A percentile compares a stretch with the other conserved stretches of the same genome.
These are phyloP conservation scores for Vitis hybrid DNA, from an alignment of 177 flowering plant genomes.

Conservation along the genomic window DNA sequence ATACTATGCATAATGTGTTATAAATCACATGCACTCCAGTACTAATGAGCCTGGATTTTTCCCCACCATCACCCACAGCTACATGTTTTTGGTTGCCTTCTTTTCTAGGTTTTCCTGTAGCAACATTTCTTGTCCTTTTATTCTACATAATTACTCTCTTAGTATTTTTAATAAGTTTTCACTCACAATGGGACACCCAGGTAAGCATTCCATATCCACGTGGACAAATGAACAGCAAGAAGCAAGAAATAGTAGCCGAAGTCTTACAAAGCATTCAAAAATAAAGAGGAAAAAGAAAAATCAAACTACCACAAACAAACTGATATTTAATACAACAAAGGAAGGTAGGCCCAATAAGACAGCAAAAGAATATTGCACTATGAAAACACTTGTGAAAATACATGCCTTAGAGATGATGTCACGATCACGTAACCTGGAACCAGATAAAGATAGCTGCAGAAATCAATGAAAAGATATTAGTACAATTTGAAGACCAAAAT, in stretches of 20 bases:
- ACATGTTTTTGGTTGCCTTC: no score
- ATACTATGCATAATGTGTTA: no score
- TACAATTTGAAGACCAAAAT: background rate
- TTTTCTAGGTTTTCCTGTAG: no score
- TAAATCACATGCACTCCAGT: no score
- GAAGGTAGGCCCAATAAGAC: no score
- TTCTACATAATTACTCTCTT: no score
- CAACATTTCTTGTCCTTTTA: no score
- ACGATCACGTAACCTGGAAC: conserved; percentile 61
- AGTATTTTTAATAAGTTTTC: no score
- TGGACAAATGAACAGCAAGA: background rate
- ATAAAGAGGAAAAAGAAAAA: background rate
- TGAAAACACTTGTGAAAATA: background rate
- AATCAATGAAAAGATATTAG: conserved; percentile 11
- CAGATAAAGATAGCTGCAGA: conserved; percentile 69
- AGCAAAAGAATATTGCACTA: background rate
- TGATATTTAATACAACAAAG: background rate
- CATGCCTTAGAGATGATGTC: conserved; percentile 75
- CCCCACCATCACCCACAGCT: no score
- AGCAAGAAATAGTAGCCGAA: background rate
- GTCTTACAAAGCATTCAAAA: background rate
- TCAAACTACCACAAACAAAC: background rate
- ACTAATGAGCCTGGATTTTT: no score
- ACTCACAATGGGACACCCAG: no score
- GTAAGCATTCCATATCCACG: no score